Base-by-base conservation (phyloP, 2,329 filamentous ascomycete species). In the Colletotrichum melonis region DNA sequence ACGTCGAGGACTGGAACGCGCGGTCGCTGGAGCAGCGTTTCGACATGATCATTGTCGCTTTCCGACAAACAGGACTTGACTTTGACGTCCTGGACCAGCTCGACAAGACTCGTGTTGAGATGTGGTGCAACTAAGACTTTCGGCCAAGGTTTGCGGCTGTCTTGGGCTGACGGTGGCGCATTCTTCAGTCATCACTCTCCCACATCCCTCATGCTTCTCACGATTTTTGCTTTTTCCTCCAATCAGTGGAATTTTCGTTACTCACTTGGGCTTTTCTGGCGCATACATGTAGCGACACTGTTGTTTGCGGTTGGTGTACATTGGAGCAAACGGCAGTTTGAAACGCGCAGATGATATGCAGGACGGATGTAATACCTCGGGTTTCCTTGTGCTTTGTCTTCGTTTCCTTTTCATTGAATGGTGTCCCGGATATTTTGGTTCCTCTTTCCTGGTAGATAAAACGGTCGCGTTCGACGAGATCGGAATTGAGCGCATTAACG, bases 11-110 rank as follows among this genome's bases (percentile, higher is more conserved):
- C 3, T 88, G 86, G 86, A 82, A 77, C 1, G 76, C 74, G 12
- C 76, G 81, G 26, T 76, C 74, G 6, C 77, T 88, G 19, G 79
- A 82, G 49, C 65, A 74, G 16, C 70, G 70, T 0, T 88, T 88
- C 65, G 80, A 86, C 74, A 81, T 84, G 75, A 78, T 88, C 24
- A 80, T 87, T 2, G 81, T 88, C 8, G 80, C 84, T 0, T 82
- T 86, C 62, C 81, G 82, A 35, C 86, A 88, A 72, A 76, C 78
- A 2, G 82, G 83, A 0, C 78, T 88, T 14, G 82, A 88, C 66
- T 84, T 85, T 74, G 76, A 66, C 2, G 75, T 87, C 0, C 72
- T 87, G 8, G 78, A 82, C 5, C 72, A 76, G 52, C 75, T 87
- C 3, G 58, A 79, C 19, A 55, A n/a, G 11, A 80, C 82, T 1